Conservation (phyloP, 108 stramenopile genomes). For the Skeletonema menzelii region DNA sequence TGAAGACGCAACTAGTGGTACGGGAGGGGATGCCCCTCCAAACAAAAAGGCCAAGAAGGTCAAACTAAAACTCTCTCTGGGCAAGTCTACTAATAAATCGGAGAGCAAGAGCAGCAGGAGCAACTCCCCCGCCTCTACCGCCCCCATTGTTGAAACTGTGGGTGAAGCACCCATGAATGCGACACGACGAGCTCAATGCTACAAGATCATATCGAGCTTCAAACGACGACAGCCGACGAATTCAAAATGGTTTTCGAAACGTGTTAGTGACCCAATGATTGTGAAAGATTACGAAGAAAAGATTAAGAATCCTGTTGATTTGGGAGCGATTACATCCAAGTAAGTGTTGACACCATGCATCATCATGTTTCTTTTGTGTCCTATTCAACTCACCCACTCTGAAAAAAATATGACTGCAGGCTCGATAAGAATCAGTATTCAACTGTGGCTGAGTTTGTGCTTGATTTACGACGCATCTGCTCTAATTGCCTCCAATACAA, state of each 20-base stretch:
- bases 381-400: neutral
- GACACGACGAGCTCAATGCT: constrained; percentile 58
- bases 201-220: constrained; percentile 66
- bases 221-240: constrained; percentile 57
- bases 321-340: constrained; percentile 71
- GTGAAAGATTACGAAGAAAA: constrained; percentile 79
- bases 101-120: neutral
- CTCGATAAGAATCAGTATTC: constrained; percentile 70
- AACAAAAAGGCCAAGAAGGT: constrained; percentile 14
- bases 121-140: neutral
- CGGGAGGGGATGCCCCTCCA: neutral
- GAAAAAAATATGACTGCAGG: constrained; percentile 4
- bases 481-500: constrained; percentile 87
- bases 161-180: constrained; percentile 55
- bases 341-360: constrained; percentile 11
- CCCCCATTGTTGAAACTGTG: constrained; percentile 10
- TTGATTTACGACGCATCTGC: constrained; percentile 77
- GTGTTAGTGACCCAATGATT: constrained; percentile 69
- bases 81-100: constrained; percentile 23
- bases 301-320: constrained; percentile 75
- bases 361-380: neutral
- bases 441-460: constrained; percentile 63
- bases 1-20: neutral
- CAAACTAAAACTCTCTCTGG: constrained; percentile 32
- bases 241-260: constrained; percentile 67